These are phyloP conservation scores for Lodderomyces oxycetoniae DNA, from an alignment of 1,139 yeast species.

Conservation along the genomic window DNA sequence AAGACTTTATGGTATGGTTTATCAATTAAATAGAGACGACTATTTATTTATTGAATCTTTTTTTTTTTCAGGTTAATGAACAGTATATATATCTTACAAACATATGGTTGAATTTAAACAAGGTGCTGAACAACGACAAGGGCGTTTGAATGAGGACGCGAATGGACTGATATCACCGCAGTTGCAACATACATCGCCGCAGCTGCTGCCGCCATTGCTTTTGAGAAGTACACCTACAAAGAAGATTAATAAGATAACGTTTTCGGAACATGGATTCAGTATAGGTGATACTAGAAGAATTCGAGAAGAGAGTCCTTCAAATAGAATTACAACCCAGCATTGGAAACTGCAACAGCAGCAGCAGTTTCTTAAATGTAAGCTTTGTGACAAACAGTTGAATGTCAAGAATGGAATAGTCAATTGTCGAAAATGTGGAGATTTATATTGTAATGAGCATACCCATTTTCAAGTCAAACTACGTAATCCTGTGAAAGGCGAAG, in stretches of 20 bases:
- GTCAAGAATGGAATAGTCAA: slow-evolving; percentile 52
- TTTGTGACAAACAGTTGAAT: slow-evolving; percentile 40
- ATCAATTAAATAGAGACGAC: too few relatives aligned
- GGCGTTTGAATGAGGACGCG: too few relatives aligned
- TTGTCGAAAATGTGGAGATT: slow-evolving; percentile 67
- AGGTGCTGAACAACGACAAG: too few relatives aligned
- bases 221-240: slow-evolving; percentile 11
- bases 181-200: too few relatives aligned
- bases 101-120: too few relatives aligned
- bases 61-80: too few relatives aligned
- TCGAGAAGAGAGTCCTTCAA: slow-evolving; percentile 5
- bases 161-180: too few relatives aligned
- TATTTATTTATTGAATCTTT: too few relatives aligned
- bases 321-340: slow-evolving; percentile 47
- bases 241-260: slow-evolving; percentile 30
- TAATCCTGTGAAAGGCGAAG: slow-evolving; percentile 35
- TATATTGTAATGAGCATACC: slow-evolving; percentile 67
- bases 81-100: too few relatives aligned
- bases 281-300: slow-evolving; percentile 18
- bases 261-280: slow-evolving; percentile 34
- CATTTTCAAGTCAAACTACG: slow-evolving; percentile 42
- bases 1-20: too few relatives aligned
- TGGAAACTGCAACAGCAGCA: slow-evolving; percentile 50
- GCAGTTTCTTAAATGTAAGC: slow-evolving; percentile 29
- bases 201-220: not conserved